phyloP scores from a whole-genome alignment of 1,139 yeast genomes.

The Yamadazyma kanchanaburiensis region DNA sequence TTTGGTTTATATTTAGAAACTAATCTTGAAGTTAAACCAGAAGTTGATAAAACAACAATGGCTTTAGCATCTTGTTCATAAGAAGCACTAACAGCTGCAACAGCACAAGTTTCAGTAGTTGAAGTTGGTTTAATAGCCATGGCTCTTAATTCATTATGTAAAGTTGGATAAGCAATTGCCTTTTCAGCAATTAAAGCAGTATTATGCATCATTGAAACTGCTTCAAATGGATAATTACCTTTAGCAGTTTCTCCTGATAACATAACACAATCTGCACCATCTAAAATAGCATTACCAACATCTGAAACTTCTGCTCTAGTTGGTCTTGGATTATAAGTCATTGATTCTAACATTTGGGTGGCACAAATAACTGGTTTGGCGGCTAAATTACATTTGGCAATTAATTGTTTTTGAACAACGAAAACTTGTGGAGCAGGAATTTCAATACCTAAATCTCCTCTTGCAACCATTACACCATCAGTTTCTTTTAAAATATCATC shows the following conservation, averaged over 20 bases:
- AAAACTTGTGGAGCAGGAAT: conserved; percentile 99
- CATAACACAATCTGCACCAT: conserved; percentile 99
- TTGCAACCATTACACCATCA: conserved; percentile 99
- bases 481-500: conserved; percentile 92
- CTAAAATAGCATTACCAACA: conserved; percentile 98
- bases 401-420: conserved; percentile 97
- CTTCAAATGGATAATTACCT: conserved; percentile 97
- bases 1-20: conserved; percentile 97
- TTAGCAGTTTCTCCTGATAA: conserved; percentile 99
- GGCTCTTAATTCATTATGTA: conserved; percentile 85
- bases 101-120: conserved; percentile 95
- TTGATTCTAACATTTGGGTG: conserved; percentile 98
- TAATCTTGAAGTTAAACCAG: conserved; percentile 94
- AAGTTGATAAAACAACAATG: conserved; percentile 90
- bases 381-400: conserved; percentile 98
- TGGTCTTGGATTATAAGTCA: conserved; percentile 99
- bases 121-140: conserved; percentile 87
- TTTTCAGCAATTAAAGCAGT: conserved; percentile 95
- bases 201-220: conserved; percentile 98
- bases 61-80: conserved; percentile 97
- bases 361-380: conserved; percentile 99
- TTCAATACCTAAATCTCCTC: conserved; percentile 99
- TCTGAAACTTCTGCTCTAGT: conserved; percentile 99
- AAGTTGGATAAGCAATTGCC: conserved; percentile 86
- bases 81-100: conserved; percentile 94